phyloP scores from a whole-genome alignment of 345 rosid genomes.

The Kandelia obovata region DNA sequence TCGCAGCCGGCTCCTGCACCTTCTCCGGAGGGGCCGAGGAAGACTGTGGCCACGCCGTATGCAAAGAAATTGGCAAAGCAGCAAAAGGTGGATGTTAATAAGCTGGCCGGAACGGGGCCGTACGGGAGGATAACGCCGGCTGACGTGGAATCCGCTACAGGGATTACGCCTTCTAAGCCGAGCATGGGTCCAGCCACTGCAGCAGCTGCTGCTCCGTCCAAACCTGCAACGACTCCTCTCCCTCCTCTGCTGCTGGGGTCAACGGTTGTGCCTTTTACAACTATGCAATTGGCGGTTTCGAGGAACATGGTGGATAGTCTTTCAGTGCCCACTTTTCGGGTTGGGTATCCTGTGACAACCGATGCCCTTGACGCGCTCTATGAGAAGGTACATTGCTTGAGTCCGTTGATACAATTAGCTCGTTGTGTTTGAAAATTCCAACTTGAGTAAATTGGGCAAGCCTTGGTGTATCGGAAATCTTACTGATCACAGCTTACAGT shows the following conservation, averaged over 20 bases:
- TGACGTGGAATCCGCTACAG: constrained; percentile 78
- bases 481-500: no score
- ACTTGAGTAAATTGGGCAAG: background rate
- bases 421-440: background rate
- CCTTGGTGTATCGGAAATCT: no score
- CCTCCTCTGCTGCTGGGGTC: constrained; percentile 63
- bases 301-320: constrained; percentile 89
- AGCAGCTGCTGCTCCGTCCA: constrained; percentile 25
- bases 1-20: constrained; percentile 43
- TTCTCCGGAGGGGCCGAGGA: constrained; percentile 49
- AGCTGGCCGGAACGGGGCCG: constrained; percentile 73
- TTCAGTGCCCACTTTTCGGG: constrained; percentile 84
- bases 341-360: constrained; percentile 74
- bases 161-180: constrained; percentile 55
- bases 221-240: constrained; percentile 28
- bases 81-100: constrained; percentile 59
- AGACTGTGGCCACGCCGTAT: constrained; percentile 63
- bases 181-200: constrained; percentile 20
- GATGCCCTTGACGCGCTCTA: constrained; percentile 85
- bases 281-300: constrained; percentile 84
- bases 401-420: background rate
- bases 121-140: constrained; percentile 70
- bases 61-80: constrained; percentile 77
- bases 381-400: constrained; percentile 52
- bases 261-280: constrained; percentile 71